Evolutionary conservation across 2,329 filamentous ascomycete genomes (phyloP).

Genomic region (Beauveria sp.): DNA sequence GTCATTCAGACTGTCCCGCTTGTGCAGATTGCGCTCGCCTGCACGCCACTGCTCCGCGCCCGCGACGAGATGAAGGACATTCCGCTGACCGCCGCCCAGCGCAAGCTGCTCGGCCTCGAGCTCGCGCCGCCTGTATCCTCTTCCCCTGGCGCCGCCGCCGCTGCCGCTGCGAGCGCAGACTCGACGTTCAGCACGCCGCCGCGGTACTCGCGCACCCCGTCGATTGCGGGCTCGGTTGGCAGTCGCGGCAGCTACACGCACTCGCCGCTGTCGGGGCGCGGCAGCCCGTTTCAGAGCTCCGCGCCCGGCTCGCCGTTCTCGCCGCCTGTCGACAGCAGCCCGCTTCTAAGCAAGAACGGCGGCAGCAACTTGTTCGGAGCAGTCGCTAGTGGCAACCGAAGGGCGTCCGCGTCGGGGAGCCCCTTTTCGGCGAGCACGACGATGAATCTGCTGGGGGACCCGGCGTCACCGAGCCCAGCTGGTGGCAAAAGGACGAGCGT

Average conservation of each 20-base stretch:
- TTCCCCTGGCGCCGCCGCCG: slow-evolving; percentile 36
- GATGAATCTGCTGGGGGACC: slow-evolving; percentile 46
- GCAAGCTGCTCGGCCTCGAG: slow-evolving; percentile 72
- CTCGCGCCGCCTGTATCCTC: slow-evolving; percentile 52
- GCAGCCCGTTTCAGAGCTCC: slow-evolving; percentile 35
- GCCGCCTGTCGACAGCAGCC: slow-evolving; percentile 37
- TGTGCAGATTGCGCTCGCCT: slow-evolving; percentile 63
- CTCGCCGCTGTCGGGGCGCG: slow-evolving; percentile 51
- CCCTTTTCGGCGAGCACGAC: slow-evolving; percentile 43
- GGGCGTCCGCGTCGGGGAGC: slow-evolving; percentile 44
- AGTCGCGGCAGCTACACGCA: slow-evolving; percentile 49
- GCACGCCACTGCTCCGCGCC: slow-evolving; percentile 63
- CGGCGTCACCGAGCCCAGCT: slow-evolving; percentile 61
- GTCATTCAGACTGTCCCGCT: slow-evolving; percentile 49
- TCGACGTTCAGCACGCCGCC: slow-evolving; percentile 72
- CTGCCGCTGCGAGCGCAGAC: slow-evolving; percentile 16
- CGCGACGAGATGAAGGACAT: slow-evolving; percentile 81
- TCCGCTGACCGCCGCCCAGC: slow-evolving; percentile 68
- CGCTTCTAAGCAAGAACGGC: slow-evolving; percentile 56
- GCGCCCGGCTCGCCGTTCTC: slow-evolving; percentile 41
- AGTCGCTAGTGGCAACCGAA: slow-evolving; percentile 18
- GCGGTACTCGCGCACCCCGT: slow-evolving; percentile 71
- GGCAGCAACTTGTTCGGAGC: neutral
- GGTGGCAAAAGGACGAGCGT: slow-evolving; percentile 62
- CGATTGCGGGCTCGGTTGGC: slow-evolving; percentile 53